Evolutionary conservation across 441 rosid genomes (phyloP), one percentile per base, ranked within the genome.

Genomic region (Jatropha podagrica): DNA sequence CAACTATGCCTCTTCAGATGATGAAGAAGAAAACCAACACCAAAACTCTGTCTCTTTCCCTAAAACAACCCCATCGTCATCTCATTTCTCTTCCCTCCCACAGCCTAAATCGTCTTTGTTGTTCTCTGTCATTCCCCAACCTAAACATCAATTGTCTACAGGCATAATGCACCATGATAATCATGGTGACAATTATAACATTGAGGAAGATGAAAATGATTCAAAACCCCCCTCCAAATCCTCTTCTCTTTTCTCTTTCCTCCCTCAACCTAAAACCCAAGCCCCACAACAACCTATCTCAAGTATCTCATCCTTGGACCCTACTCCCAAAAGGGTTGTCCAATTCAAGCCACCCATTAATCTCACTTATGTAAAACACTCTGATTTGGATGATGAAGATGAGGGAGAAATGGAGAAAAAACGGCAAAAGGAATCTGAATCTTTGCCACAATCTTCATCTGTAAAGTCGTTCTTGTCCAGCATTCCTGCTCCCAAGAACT

Each of bases 1-100:
- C 41, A 91, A 72, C 86, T 93, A 93, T 79, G 98, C 91, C 65
- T 92, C 99, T 49, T 92, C 96, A 15, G 90, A 84, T 74, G 97
- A 95, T 2, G 95, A 88, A 56, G 92, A 90, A 38, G 89, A 89
- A 26, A 60, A 71, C 37, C 48, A 75, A 38, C 78, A 14, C 9
- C 85, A 61, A 5, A 18, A 15, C 73, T 54, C 75, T 18, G 15
- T 75, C 67, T 54, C 76, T 69, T 51, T 78, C 48, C 18, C 79
- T 7, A 71, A 51, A 37, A 41, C 67, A 7, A 5, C 63, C 7
- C 62, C 84, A 12, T 76, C 80, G 26, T 46, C 77, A 15, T 65
- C 82, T 38, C 61, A 65, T 41, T 64, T 69, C 64, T 70, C 80
- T 48, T 49, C 81, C 18, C 79, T 74, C 32, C 79, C 85, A 26